Evolutionary conservation across 345 rosid genomes (phyloP).

Genomic region (Psidium friedrichsthalianum): DNA sequence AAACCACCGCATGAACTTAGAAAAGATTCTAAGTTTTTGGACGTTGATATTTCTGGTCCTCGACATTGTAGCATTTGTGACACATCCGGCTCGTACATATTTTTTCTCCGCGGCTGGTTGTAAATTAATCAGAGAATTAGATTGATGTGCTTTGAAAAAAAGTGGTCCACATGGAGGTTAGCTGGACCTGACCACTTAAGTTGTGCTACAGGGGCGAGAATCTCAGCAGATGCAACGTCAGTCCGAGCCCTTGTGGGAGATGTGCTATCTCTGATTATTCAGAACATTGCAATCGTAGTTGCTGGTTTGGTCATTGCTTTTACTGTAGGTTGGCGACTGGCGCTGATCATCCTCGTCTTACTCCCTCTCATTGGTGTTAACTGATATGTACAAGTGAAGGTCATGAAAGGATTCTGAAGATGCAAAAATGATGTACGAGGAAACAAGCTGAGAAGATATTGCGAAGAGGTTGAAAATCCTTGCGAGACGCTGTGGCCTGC

Average conservation of each 20-base stretch:
- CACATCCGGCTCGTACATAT: conserved; percentile 29
- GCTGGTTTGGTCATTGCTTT: conserved; percentile 73
- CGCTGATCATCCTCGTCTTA: conserved; percentile 40
- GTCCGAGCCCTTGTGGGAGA: conserved; percentile 74
- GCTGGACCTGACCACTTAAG: conserved; percentile 74
- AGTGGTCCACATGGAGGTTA: conserved; percentile 73
- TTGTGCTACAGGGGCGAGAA: conserved; percentile 76
- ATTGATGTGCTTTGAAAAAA: conserved; percentile 67
- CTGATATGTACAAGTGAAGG: conserved; percentile 48
- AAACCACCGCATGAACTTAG: conserved; percentile 50
- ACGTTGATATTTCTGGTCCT: conserved; percentile 50
- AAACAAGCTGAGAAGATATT: conserved; percentile 61
- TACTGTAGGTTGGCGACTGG: conserved; percentile 56
- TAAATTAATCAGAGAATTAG: conserved; percentile 53
- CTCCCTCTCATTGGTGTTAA: conserved; percentile 54
- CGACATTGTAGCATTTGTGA: conserved; percentile 47
- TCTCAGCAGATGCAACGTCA: conserved; percentile 67
- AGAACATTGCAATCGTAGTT: conserved; percentile 37
- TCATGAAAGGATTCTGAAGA: conserved; percentile 61
- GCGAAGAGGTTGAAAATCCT: conserved; percentile 48
- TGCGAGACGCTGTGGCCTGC: conserved; percentile 51
- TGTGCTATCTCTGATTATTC: conserved; percentile 46
- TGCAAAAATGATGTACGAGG: conserved; percentile 77
- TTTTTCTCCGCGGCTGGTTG: conserved; percentile 67
- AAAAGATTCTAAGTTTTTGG: conserved; percentile 62